These are phyloP conservation scores for Juglanconis juglandina DNA, from an alignment of 2,329 filamentous ascomycete genomes.

Conservation along the genomic window DNA sequence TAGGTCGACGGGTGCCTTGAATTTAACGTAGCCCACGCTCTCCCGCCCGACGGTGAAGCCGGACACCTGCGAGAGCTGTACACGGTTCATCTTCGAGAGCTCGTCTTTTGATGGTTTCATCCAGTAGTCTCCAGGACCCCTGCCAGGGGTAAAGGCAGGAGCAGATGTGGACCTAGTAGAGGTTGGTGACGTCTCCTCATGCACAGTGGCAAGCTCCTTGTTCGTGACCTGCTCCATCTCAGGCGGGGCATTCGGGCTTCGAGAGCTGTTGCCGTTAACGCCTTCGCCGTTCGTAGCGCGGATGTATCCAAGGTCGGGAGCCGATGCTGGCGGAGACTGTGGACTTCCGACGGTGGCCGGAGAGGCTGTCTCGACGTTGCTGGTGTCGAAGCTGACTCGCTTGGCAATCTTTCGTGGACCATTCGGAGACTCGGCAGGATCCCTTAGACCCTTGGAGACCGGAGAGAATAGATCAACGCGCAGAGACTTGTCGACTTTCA, in stretches of 20 bases:
- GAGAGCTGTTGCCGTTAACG: constrained; percentile 40
- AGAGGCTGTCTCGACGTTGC: constrained; percentile 45
- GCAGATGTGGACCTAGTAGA: constrained; percentile 21
- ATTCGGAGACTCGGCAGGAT: constrained; percentile 37
- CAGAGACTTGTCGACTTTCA: constrained; percentile 87
- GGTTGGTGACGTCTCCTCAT: constrained; percentile 60
- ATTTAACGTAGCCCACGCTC: constrained; percentile 76
- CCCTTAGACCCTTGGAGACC: constrained; percentile 49
- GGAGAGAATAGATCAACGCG: constrained; percentile 68
- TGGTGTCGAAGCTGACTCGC: constrained; percentile 86
- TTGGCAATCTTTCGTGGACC: constrained; percentile 64
- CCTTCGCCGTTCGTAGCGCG: constrained; percentile 46
- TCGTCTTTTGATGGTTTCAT: constrained; percentile 74
- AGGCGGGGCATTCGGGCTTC: constrained; percentile 20
- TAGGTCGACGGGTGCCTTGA: constrained; percentile 79
- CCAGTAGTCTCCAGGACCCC: constrained; percentile 59
- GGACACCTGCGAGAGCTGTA: constrained; percentile 70
- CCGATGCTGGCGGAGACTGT: constrained; percentile 38
- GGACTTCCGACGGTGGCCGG: constrained; percentile 35
- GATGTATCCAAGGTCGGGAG: constrained; percentile 58
- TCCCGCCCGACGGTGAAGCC: constrained; percentile 80
- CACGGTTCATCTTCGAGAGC: constrained; percentile 73
- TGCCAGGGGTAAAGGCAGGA: constrained; percentile 51
- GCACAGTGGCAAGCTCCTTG: constrained; percentile 75
- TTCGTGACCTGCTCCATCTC: constrained; percentile 72